A percentile compares a stretch with the other conserved stretches of the same genome.
These are phyloP conservation scores for Yamadazyma sp. DNA, from an alignment of 1,139 yeast genomes.

Conservation along the genomic window DNA sequence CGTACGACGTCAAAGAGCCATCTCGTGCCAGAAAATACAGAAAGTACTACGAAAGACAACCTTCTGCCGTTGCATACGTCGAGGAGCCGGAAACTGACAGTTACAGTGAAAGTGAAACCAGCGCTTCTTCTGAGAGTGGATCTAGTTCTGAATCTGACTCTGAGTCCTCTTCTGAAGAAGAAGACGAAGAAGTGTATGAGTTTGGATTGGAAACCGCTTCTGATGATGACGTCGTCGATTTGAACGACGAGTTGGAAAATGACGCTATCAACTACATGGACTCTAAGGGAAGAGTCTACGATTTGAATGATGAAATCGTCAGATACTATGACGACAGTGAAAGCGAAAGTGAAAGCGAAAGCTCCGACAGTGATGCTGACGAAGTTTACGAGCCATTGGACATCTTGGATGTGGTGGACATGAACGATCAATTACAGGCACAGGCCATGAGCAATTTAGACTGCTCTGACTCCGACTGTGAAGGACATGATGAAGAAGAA, in stretches of 20 bases:
- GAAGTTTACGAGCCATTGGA: slow-evolving; percentile 28
- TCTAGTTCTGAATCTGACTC: slow-evolving; percentile 4
- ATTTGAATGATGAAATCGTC: slow-evolving; percentile 42
- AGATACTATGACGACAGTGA: slow-evolving; percentile 32
- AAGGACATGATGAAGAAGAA: slow-evolving; percentile 10
- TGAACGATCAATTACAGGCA: slow-evolving; percentile 38
- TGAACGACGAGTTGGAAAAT: slow-evolving; percentile 39
- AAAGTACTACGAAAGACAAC: slow-evolving; percentile 36
- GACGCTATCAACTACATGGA: slow-evolving; percentile 36
- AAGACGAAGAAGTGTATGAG: slow-evolving; percentile 17
- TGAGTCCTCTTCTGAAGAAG: slow-evolving; percentile 12
- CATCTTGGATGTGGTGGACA: slow-evolving; percentile 33
- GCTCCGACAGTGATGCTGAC: slow-evolving; percentile 3
- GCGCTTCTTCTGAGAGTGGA: slow-evolving; percentile 2
- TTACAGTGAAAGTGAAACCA: slow-evolving; percentile 1
- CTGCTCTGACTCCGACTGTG: slow-evolving; percentile 12
- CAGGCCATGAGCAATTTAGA: slow-evolving; percentile 22
- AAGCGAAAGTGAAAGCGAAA: slow-evolving; percentile 15
- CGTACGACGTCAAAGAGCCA: slow-evolving; percentile 20
- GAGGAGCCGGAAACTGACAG: slow-evolving; percentile 34
- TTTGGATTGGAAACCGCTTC: slow-evolving; percentile 12
- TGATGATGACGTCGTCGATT: slow-evolving; percentile 26
- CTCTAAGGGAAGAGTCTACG: slow-evolving; percentile 34
- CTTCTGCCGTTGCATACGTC: slow-evolving; percentile 34
- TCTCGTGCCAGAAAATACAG: slow-evolving; percentile 24